Conservation (phyloP, 371 early-diverging fungal species). For the Mortierella sp. region DNA sequence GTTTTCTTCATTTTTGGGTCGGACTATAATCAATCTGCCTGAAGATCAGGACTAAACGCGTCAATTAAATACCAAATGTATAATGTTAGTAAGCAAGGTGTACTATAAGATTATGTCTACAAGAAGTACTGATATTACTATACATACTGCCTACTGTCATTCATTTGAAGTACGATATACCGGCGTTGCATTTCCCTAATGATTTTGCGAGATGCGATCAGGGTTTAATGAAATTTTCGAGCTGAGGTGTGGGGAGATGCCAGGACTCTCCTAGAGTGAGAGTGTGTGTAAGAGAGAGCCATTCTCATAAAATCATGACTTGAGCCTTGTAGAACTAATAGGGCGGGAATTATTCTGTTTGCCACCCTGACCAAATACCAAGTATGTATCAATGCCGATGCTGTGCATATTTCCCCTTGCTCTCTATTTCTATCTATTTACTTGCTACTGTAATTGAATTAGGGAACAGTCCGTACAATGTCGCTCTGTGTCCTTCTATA, state of each 20-base stretch:
- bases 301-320: background rate
- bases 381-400: background rate
- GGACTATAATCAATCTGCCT: constrained; percentile 25
- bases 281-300: no score
- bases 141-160: constrained; percentile 25
- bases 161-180: constrained; percentile 15
- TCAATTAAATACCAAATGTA: background rate
- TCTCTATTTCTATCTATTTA: background rate
- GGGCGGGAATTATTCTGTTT: no score
- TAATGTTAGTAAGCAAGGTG: no score
- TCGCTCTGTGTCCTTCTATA: background rate
- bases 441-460: no score
- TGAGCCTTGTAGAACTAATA: background rate
- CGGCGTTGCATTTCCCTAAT: constrained; percentile 34
- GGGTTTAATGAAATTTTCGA: constrained; percentile 26
- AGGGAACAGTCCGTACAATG: no score
- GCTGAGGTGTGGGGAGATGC: background rate
- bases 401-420: background rate
- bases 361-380: background rate
- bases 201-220: constrained; percentile 16
- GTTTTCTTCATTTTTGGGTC: no score
- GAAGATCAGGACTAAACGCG: constrained; percentile 10
- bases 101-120: no score
- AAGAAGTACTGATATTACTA: background rate
- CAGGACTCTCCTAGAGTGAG: constrained; percentile 3